Base-by-base conservation (phyloP, 306 rosid genomes). In the Cucurbita pepo region DNA sequence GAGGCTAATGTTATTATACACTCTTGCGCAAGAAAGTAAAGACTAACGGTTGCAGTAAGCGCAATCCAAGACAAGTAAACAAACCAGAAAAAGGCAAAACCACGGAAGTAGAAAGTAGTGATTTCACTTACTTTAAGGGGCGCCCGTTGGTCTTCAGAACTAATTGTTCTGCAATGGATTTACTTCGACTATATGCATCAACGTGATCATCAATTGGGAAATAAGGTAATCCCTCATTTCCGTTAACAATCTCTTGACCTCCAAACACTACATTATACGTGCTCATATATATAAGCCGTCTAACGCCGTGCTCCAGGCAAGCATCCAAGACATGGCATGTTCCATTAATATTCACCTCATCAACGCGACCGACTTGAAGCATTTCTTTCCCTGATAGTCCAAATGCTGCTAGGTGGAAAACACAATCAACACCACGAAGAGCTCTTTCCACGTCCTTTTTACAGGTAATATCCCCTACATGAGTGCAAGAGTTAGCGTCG, bases 341-440 rank as follows among this genome's bases (percentile, higher is more conserved):
- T 25, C 98, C 98, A 38, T 80, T 89, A 25, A 94, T 87, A 77
- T 94, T 94, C 30, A 90, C 94, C 72, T 83, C 74, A 59, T 94
- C 98, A 30, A 89, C 83, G 10, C 94, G 92, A 45, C 92, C 84
- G 0, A 89, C 83, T 55, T 90, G 98, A 65, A 90, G 88, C 96
- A 94, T 90, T 84, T 94, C 89, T 62, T 90, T 94, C 3, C 98
- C 98, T 0, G 98, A 94, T 92, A 90, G 86, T 4, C 98, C 96
- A 22, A 81, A 89, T 8, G 97, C 87, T 0, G 97, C 97, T 2
- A 90, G 85, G 69, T 94, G 98, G 86, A 93, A 93, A 7, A 93
- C 98, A 60, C 97, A 93, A 38, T 87, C 83, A 5, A 80, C 90
- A 55, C 96, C 95, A 0, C 86, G 81, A n/a, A 90, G 69, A 30